These are phyloP conservation scores for Omphalea diandra DNA, from an alignment of 441 rosid species.

Conservation along the genomic window DNA sequence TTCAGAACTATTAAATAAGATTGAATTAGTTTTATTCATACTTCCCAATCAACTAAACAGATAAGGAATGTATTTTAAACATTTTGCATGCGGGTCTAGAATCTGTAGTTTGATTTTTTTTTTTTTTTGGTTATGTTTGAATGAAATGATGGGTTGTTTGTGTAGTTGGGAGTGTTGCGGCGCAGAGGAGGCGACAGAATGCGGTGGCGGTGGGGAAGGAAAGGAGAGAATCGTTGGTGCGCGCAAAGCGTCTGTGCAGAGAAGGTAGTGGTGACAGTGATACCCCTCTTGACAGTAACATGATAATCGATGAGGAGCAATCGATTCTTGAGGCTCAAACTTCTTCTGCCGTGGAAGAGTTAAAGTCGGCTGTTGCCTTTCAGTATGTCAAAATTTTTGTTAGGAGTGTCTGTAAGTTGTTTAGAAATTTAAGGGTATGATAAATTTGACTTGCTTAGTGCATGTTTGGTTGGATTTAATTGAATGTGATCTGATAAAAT, in stretches of 20 bases:
- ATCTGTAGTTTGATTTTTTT: neutral
- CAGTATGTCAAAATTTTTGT: constrained; percentile 76
- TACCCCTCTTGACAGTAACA: constrained; percentile 45
- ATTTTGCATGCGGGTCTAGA: too few relatives aligned
- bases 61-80: neutral
- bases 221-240: constrained; percentile 79
- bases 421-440: too few relatives aligned
- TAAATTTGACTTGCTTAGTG: too few relatives aligned
- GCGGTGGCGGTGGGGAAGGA: constrained; percentile 89
- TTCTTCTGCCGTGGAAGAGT: constrained; percentile 60
- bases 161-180: constrained; percentile 76
- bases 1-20: neutral
- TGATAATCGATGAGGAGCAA: constrained; percentile 77
- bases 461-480: too few relatives aligned
- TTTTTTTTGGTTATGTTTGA: neutral
- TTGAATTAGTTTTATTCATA: neutral
- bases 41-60: neutral
- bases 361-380: constrained; percentile 60
- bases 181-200: constrained; percentile 74
- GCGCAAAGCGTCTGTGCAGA: constrained; percentile 84
- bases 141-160: neutral
- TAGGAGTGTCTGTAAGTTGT: too few relatives aligned
- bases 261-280: constrained; percentile 56
- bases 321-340: constrained; percentile 66
- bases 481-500: too few relatives aligned